phyloP scores from a whole-genome alignment of 164 flowering plant species.

The Chimonanthus praecox region DNA sequence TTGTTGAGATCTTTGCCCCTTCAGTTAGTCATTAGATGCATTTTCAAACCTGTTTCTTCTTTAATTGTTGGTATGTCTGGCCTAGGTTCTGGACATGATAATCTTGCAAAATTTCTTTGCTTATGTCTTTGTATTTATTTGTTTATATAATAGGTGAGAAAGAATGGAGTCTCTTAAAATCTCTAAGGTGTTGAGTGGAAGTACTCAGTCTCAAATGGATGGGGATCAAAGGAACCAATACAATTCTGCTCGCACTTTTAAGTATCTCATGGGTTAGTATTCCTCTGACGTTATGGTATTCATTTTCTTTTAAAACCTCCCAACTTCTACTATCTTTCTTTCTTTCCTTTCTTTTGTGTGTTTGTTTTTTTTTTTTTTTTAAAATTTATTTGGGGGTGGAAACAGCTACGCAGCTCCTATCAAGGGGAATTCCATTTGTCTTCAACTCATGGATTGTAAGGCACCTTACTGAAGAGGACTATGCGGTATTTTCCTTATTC shows the following conservation, averaged over 20 bases:
- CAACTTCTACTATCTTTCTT: not conserved
- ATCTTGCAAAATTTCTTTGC: no score
- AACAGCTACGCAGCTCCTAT: slow-evolving; percentile 81
- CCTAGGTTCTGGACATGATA: no score
- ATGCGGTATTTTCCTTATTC: slow-evolving; percentile 51
- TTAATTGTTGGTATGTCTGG: no score
- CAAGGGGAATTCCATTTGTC: slow-evolving; percentile 86
- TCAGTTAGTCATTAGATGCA: no score
- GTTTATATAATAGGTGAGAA: not conserved
- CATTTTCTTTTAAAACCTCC: not conserved
- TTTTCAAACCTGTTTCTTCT: no score
- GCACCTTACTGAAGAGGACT: slow-evolving; percentile 70
- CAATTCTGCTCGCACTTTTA: slow-evolving; percentile 71
- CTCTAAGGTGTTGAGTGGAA: not conserved
- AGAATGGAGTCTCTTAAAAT: not conserved
- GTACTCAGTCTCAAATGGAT: not conserved
- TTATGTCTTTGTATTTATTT: no score
- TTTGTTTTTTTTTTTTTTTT: not conserved
- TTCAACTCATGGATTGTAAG: slow-evolving; percentile 91
- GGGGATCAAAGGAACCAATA: slow-evolving; percentile 24
- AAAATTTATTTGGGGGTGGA: not conserved
- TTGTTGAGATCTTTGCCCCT: no score
- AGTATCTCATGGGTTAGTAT: slow-evolving; percentile 69
- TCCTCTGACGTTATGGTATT: not conserved
- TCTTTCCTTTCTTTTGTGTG: not conserved